phyloP scores from a whole-genome alignment of 352 stramenopile genomes.

The Phytophthora nicotianae region DNA sequence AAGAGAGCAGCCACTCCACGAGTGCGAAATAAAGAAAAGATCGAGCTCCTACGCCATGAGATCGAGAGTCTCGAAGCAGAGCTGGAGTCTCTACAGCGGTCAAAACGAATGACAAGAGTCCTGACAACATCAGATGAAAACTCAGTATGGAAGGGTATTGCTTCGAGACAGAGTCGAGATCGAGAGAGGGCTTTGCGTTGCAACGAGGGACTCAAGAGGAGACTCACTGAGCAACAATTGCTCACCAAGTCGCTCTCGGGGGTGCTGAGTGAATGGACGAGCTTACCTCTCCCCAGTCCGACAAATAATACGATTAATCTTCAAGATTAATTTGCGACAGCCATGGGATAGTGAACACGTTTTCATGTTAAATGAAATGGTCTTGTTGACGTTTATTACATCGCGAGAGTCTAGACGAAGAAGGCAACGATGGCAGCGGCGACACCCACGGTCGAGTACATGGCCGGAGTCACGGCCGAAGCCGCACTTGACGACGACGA shows the following conservation, averaged over 20 bases:
- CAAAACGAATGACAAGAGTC: background rate
- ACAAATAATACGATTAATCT: background rate
- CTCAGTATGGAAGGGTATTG: slow-evolving; percentile 23
- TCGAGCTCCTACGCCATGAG: slow-evolving; percentile 26
- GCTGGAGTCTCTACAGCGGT: slow-evolving; percentile 11
- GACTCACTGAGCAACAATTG: slow-evolving; percentile 20
- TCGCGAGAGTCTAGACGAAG: slow-evolving; percentile 27
- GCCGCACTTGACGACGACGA: slow-evolving; percentile 26
- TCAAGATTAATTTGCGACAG: slow-evolving; percentile 6
- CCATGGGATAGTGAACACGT: background rate
- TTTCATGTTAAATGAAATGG: slow-evolving; percentile 6
- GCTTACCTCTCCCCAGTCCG: background rate
- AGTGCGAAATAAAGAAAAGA: slow-evolving; percentile 31
- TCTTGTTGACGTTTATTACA: slow-evolving; percentile 15
- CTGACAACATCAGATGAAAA: background rate
- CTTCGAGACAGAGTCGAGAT: slow-evolving; percentile 20
- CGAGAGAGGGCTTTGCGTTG: slow-evolving; percentile 15
- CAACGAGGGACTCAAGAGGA: slow-evolving; percentile 26
- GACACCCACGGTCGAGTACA: slow-evolving; percentile 27
- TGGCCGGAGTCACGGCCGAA: slow-evolving; percentile 22
- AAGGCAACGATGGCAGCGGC: slow-evolving; percentile 18
- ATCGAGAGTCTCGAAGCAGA: slow-evolving; percentile 25
- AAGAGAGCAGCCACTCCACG: slow-evolving; percentile 12
- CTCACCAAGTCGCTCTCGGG: slow-evolving; percentile 18
- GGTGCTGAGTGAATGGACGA: slow-evolving; percentile 20